Percentiles rank a stretch among this genome's conserved stretches.
Evolutionary conservation across 768 basidiomycete species (phyloP).

Genomic region (Phanerochaete carnosa): DNA sequence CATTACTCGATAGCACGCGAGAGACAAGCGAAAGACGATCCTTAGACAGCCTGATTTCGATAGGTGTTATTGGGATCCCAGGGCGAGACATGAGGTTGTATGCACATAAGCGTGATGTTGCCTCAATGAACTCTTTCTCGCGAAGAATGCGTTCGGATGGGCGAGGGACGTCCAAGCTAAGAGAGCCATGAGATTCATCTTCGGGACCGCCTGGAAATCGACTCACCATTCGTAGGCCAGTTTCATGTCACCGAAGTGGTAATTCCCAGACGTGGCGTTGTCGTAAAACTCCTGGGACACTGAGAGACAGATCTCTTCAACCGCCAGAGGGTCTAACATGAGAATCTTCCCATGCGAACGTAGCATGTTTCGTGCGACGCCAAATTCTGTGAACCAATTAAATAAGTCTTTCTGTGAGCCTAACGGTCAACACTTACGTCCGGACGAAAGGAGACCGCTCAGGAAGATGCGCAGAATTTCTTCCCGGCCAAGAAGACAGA

Average conservation of each 20-base stretch:
- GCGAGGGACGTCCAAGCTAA: slow-evolving; percentile 73
- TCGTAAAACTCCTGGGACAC: slow-evolving; percentile 92
- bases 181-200: neutral
- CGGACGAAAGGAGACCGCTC: slow-evolving; percentile 79
- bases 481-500: slow-evolving; percentile 65
- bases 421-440: slow-evolving; percentile 58
- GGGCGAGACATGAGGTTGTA: slow-evolving; percentile 79
- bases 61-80: slow-evolving; percentile 78
- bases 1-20: slow-evolving; percentile 78
- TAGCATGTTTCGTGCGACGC: slow-evolving; percentile 63
- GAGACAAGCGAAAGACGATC: slow-evolving; percentile 87
- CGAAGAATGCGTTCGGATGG: slow-evolving; percentile 55
- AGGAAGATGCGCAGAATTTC: slow-evolving; percentile 86
- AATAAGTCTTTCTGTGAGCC: neutral
- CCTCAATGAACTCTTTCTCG: slow-evolving; percentile 95
- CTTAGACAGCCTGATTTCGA: slow-evolving; percentile 90
- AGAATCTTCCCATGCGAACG: slow-evolving; percentile 33
- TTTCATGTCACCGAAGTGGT: slow-evolving; percentile 94
- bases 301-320: slow-evolving; percentile 79
- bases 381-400: slow-evolving; percentile 46
- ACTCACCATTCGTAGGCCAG: slow-evolving; percentile 91
- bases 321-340: slow-evolving; percentile 38
- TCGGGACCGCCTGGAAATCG: neutral
- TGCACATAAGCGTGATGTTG: slow-evolving; percentile 91
- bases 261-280: slow-evolving; percentile 89